phyloP scores from a whole-genome alignment of 108 stramenopile species.

The Stephanodiscus minutulus region DNA sequence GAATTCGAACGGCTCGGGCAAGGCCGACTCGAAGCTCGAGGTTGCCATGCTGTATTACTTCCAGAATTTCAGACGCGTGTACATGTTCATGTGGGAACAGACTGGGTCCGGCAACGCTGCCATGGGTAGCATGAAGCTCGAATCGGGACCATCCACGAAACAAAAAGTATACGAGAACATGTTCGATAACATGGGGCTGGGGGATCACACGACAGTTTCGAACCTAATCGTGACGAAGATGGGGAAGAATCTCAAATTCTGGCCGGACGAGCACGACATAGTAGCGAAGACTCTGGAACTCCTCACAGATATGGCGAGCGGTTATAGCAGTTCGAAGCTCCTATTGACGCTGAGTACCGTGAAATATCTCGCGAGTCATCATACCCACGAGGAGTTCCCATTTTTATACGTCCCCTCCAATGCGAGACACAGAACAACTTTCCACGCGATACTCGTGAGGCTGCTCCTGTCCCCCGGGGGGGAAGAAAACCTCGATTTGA shows the following conservation, averaged over 20 bases:
- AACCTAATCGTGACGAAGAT: constrained; percentile 96
- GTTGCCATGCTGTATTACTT: constrained; percentile 86
- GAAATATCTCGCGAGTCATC: constrained; percentile 91
- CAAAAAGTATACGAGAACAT: constrained; percentile 94
- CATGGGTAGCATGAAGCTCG: constrained; percentile 79
- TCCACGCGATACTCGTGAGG: constrained; percentile 92
- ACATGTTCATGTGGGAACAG: constrained; percentile 97
- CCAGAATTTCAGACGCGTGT: constrained; percentile 89
- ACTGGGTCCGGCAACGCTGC: constrained; percentile 43
- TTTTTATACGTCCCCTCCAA: constrained; percentile 87
- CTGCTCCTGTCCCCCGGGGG: constrained; percentile 88
- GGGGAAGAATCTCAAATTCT: constrained; percentile 96
- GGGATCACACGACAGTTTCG: constrained; percentile 93
- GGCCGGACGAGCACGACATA: constrained; percentile 91
- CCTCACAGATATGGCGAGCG: constrained; percentile 94
- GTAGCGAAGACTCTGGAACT: constrained; percentile 90
- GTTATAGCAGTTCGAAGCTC: constrained; percentile 94
- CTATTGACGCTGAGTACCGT: constrained; percentile 93
- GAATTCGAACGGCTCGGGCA: constrained; percentile 78
- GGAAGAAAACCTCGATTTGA: constrained; percentile 83
- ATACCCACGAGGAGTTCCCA: constrained; percentile 94
- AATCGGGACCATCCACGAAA: constrained; percentile 83
- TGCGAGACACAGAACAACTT: constrained; percentile 90
- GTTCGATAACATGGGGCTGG: constrained; percentile 95
- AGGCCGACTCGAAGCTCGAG: constrained; percentile 80